Evolutionary conservation across 192 early-diverging fungal genomes (phyloP).

Genomic region (Dissophora ornata): DNA sequence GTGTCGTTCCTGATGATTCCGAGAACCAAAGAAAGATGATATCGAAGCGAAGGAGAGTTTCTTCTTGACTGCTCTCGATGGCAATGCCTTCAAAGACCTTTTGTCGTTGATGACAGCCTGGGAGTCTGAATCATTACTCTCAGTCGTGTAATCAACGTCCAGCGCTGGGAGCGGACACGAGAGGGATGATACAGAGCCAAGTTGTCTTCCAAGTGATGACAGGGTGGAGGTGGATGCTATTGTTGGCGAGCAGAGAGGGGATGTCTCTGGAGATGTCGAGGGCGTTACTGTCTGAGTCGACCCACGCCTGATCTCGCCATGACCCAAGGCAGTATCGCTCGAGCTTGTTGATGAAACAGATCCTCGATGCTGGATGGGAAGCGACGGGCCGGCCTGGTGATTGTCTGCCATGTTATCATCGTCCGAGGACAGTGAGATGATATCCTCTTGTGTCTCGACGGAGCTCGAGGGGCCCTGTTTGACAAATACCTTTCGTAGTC

Average conservation of each 20-base stretch:
- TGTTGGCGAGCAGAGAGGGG: slow-evolving; percentile 16
- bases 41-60: slow-evolving; percentile 46
- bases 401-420: not conserved
- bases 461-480: not conserved
- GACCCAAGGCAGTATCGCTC: slow-evolving; percentile 9
- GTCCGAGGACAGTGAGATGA: not conserved
- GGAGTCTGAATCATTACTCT: not conserved
- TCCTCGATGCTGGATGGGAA: slow-evolving; percentile 26
- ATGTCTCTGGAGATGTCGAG: slow-evolving; percentile 19
- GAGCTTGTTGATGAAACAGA: slow-evolving; percentile 40
- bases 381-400: not conserved
- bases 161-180: not conserved
- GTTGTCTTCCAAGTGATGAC: not conserved
- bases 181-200: not conserved
- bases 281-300: slow-evolving; percentile 21
- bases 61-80: slow-evolving; percentile 43
- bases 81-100: not conserved
- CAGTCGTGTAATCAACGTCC: not conserved
- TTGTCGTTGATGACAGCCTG: not conserved
- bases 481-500: slow-evolving; percentile 39
- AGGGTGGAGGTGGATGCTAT: not conserved
- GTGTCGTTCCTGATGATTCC: slow-evolving; percentile 17
- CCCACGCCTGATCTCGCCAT: not conserved
- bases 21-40: slow-evolving; percentile 35
- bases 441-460: slow-evolving; percentile 20